Conservation (phyloP, 2,329 filamentous ascomycete species). For the Fusarium chlamydosporum region DNA sequence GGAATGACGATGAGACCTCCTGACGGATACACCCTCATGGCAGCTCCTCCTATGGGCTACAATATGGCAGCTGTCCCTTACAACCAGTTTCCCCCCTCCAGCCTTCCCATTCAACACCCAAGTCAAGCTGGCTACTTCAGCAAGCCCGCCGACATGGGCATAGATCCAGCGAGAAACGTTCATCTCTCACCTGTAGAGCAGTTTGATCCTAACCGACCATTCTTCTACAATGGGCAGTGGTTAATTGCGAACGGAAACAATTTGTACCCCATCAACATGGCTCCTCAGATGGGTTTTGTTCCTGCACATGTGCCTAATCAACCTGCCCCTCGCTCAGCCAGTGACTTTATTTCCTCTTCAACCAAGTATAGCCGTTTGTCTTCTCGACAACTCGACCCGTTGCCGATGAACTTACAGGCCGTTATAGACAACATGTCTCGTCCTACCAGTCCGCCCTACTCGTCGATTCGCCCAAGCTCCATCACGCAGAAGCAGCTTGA, state of each 20-base stretch:
- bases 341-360: conserved; percentile 18
- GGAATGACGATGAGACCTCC: conserved; percentile 52
- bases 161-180: conserved; percentile 53
- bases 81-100: conserved; percentile 41
- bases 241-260: conserved; percentile 54
- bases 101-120: conserved; percentile 35
- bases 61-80: conserved; percentile 52
- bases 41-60: conserved; percentile 58
- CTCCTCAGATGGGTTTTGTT: conserved; percentile 47
- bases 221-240: conserved; percentile 62
- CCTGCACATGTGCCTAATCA: conserved; percentile 45
- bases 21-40: conserved; percentile 57
- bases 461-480: conserved; percentile 73
- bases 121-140: conserved; percentile 44
- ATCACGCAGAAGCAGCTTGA: conserved; percentile 72
- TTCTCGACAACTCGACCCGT: conserved; percentile 12
- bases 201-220: conserved; percentile 63
- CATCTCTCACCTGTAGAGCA: conserved; percentile 60
- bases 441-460: conserved; percentile 60
- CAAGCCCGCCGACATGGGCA: conserved; percentile 53
- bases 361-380: conserved; percentile 13
- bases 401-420: conserved; percentile 14
- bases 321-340: conserved; percentile 16
- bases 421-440: conserved; percentile 6
- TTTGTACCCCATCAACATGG: conserved; percentile 45